Conservation (phyloP, 2,329 filamentous ascomycete species). For the Septoria petroselini region DNA sequence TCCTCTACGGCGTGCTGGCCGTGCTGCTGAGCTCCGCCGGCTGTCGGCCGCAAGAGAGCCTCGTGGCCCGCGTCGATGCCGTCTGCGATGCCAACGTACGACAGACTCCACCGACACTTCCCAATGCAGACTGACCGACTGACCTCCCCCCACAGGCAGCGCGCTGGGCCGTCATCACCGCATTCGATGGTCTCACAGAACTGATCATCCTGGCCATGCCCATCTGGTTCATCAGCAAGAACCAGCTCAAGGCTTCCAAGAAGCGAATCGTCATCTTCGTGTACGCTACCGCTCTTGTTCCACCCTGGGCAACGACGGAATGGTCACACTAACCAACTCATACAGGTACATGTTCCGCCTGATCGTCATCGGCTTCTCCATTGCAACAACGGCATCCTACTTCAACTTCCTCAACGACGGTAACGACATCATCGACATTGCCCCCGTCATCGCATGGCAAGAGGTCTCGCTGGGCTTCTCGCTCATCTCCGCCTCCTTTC, state of each 20-base stretch:
- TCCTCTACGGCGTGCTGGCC: constrained; percentile 22
- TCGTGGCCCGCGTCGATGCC: constrained; percentile 20
- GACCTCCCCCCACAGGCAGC: constrained; percentile 13
- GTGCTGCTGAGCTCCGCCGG: constrained; percentile 27
- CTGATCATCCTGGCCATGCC: constrained; percentile 27
- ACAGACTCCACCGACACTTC: too few relatives aligned
- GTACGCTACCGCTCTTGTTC: too few relatives aligned
- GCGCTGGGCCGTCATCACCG: constrained; percentile 24
- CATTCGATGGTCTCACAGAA: constrained; percentile 26
- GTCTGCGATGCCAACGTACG: constrained; percentile 27
- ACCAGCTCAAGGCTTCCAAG: constrained; percentile 25
- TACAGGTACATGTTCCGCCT: constrained; percentile 27
- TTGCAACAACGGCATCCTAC: constrained; percentile 24
- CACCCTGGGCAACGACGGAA: too few relatives aligned
- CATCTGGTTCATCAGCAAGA: constrained; percentile 30
- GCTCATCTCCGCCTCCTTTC: constrained; percentile 31
- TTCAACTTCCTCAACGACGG: constrained; percentile 25
- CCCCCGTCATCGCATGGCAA: constrained; percentile 26
- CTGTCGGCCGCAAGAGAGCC: constrained; percentile 19
- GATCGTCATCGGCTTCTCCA: constrained; percentile 22
- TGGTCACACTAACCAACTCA: too few relatives aligned
- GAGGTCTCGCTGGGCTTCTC: constrained; percentile 28
- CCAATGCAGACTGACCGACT: constrained; percentile 3
- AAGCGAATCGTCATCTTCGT: constrained; percentile 26
- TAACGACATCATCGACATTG: constrained; percentile 24